Percentiles rank a stretch among this genome's conserved stretches.
Evolutionary conservation across 129 eudicot species (phyloP).

Genomic region (Logfia minima): DNA sequence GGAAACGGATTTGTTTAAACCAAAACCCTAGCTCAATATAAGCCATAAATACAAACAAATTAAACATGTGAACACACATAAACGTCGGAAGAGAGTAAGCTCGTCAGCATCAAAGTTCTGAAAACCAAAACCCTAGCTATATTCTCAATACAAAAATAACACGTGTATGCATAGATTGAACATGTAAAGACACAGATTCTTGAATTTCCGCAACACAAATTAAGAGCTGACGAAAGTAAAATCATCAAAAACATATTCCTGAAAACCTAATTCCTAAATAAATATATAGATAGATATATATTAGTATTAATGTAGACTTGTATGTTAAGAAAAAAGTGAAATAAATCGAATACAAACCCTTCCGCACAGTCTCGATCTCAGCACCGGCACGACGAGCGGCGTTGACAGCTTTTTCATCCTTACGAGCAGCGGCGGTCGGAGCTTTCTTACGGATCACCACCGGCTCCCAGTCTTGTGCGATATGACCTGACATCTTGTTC

Average conservation of each 20-base stretch:
- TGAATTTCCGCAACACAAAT: slow-evolving; percentile 15
- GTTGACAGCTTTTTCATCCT: slow-evolving; percentile 96
- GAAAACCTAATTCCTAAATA: neutral
- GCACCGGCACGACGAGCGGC: slow-evolving; percentile 99
- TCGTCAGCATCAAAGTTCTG: neutral
- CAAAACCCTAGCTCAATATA: slow-evolving; percentile 22
- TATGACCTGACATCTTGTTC: slow-evolving; percentile 55
- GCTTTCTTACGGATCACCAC: slow-evolving; percentile 93
- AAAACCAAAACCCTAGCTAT: slow-evolving; percentile 24
- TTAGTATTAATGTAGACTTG: neutral
- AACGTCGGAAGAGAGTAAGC: neutral
- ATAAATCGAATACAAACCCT: slow-evolving; percentile 40
- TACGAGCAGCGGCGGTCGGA: slow-evolving; percentile 87
- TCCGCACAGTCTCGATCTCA: slow-evolving; percentile 81
- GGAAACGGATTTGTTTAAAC: neutral
- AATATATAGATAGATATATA: neutral
- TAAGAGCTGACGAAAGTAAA: neutral
- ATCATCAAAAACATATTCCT: neutral
- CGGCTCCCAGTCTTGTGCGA: slow-evolving; percentile 92
- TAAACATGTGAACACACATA: slow-evolving; percentile 13
- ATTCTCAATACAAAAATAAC: neutral
- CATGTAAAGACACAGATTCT: slow-evolving; percentile 11
- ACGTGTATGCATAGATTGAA: neutral
- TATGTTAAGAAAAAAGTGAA: neutral
- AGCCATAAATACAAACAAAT: neutral